Evolutionary conservation across 805 yeast genomes (phyloP).

Genomic region (Wickerhamomyces xylosicus): DNA sequence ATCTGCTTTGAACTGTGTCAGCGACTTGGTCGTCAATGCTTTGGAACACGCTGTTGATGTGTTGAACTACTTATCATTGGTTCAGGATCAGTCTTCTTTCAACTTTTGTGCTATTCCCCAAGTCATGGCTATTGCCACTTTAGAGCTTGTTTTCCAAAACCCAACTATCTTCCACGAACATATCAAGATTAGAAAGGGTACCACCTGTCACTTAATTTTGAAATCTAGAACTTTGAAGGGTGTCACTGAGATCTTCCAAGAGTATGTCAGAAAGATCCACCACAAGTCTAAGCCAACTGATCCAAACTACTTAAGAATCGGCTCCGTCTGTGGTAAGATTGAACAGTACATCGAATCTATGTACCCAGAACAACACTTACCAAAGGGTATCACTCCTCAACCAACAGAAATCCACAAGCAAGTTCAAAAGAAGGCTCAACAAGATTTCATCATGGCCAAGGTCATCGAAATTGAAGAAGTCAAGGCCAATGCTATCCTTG

Average conservation of each 20-base stretch:
- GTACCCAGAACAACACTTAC: slow-evolving; percentile 50
- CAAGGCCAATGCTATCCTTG: slow-evolving; percentile 14
- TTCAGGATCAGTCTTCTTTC: slow-evolving; percentile 75
- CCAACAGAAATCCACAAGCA: slow-evolving; percentile 26
- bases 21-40: slow-evolving; percentile 73
- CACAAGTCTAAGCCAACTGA: slow-evolving; percentile 70
- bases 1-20: slow-evolving; percentile 65
- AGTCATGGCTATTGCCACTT: slow-evolving; percentile 96
- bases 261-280: slow-evolving; percentile 67
- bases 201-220: slow-evolving; percentile 68
- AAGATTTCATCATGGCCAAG: slow-evolving; percentile 26
- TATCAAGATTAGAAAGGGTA: slow-evolving; percentile 87
- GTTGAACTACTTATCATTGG: slow-evolving; percentile 61
- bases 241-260: slow-evolving; percentile 66
- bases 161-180: slow-evolving; percentile 56
- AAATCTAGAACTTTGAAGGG: slow-evolving; percentile 66
- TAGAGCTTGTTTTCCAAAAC: slow-evolving; percentile 78
- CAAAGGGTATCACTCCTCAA: slow-evolving; percentile 37
- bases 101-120: slow-evolving; percentile 97
- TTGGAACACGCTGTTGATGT: slow-evolving; percentile 70
- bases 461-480: slow-evolving; percentile 16
- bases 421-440: slow-evolving; percentile 31
- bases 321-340: slow-evolving; percentile 77
- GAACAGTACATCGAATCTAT: slow-evolving; percentile 79
- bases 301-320: slow-evolving; percentile 78